phyloP scores from a whole-genome alignment of 306 rosid species.

The Ziziphus jujuba region DNA sequence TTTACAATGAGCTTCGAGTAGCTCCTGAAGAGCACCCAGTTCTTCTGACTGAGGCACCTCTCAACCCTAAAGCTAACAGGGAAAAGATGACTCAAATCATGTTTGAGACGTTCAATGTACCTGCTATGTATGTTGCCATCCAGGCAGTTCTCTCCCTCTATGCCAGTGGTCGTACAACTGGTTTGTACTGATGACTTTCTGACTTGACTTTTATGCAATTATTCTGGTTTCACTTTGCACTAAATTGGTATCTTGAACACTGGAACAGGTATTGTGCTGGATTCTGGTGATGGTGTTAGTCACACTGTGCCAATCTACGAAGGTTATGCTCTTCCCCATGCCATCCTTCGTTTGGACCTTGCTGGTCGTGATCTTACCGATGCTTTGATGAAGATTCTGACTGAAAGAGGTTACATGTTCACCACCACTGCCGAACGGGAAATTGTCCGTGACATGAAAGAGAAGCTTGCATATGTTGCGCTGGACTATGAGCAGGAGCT shows the following conservation, averaged over 20 bases:
- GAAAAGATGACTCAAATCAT: conserved; percentile 98
- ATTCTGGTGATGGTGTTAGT: conserved; percentile 98
- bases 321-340: conserved; percentile 96
- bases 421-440: conserved; percentile 99
- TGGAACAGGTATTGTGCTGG: conserved; percentile 81
- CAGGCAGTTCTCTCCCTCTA: conserved; percentile 95
- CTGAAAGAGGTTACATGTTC: conserved; percentile 98
- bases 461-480: conserved; percentile 97
- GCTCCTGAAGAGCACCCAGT: conserved; percentile 99
- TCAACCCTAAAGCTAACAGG: conserved; percentile 97
- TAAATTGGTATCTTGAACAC: conserved; percentile 20
- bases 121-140: conserved; percentile 98
- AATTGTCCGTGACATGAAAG: conserved; percentile 99
- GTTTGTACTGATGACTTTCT: conserved; percentile 38
- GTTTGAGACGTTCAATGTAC: conserved; percentile 98
- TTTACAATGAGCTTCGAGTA: conserved; percentile 96
- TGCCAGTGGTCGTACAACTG: conserved; percentile 98
- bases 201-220: not conserved
- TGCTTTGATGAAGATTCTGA: conserved; percentile 91
- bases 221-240: not conserved
- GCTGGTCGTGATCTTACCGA: conserved; percentile 98
- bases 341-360: conserved; percentile 96
- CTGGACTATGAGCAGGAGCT: conserved; percentile 92
- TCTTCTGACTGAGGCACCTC: conserved; percentile 96
- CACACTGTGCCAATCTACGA: conserved; percentile 97